Evolutionary conservation across 2,329 filamentous ascomycete species (phyloP).

Genomic region (Sclerotinia spermophila): DNA sequence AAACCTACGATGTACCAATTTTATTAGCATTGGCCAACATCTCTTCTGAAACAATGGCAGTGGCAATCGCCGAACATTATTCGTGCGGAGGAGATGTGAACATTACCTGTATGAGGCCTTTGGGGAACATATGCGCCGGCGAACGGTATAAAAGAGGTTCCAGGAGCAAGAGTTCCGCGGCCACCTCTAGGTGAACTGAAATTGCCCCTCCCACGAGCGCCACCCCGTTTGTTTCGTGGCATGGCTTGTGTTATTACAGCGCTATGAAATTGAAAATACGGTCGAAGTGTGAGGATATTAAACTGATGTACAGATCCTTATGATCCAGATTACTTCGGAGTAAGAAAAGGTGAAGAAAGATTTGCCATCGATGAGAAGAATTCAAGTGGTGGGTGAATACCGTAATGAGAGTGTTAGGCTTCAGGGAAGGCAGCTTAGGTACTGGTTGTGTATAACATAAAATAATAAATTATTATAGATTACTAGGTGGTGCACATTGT

Average conservation of each 20-base stretch:
- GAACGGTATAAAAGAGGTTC: slow-evolving; percentile 28
- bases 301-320: neutral
- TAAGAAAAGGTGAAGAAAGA: neutral
- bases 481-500: too few species aligned
- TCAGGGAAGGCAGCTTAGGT: neutral
- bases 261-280: neutral
- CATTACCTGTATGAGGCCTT: slow-evolving; percentile 24
- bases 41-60: neutral
- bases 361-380: neutral
- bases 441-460: neutral
- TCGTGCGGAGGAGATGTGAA: neutral
- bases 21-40: neutral
- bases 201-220: slow-evolving; percentile 21
- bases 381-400: neutral
- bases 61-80: neutral
- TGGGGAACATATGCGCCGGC: slow-evolving; percentile 23
- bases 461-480: too few species aligned
- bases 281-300: neutral
- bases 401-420: neutral
- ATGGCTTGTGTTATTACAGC: slow-evolving; percentile 17
- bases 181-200: slow-evolving; percentile 20
- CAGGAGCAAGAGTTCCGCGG: slow-evolving; percentile 12
- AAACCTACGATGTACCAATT: slow-evolving; percentile 26
- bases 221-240: slow-evolving; percentile 27
- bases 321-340: neutral